Base-by-base conservation (phyloP, 352 stramenopile species). In the Globisporangium carolinianum region DNA sequence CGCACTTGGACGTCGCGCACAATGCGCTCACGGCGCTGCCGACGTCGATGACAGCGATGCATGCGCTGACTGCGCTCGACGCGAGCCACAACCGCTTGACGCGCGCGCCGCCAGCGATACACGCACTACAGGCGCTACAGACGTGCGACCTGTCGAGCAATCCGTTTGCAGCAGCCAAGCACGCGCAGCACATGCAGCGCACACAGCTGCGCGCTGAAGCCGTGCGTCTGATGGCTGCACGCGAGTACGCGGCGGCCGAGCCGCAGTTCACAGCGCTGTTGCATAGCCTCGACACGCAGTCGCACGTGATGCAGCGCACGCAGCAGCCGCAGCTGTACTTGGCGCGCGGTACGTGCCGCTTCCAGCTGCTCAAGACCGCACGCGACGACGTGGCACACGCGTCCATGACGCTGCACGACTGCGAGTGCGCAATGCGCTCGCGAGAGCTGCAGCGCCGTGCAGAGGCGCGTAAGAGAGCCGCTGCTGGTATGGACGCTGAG, bases 61-160 rank as follows among this genome's bases (percentile, higher is more conserved):
- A 7, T 0, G 38, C 60, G 10, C 63, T 91, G n/a, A 57, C 61
- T 45, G 76, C 65, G 5, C 53, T 91, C 0, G 54, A 74, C 43
- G 73, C 69, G 10, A 79, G 66, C 47, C 63, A 83, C 57, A 91
- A 91, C 52, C 43, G 61, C 15, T 59, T 91, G 39, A 39, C 45
- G 5, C 17, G 51, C 4, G 37, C 48, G 12, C 76, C 81, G 6
- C 61, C 78, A 18, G 68, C 60, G 9, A 42, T 76, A 9, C 51
- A 52, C 24, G 43, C 63, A 12, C 17, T 42, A 11, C 38, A 66
- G 10, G 49, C 56, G 17, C 35, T 43, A 14, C 83, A 69, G 51
- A 83, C 72, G 49, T 69, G 75, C 36, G 76, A 88, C 24, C 67
- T 83, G 47, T 86, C 75, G 15, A 87, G 85, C 56, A 91, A 91